These are phyloP conservation scores for Mucor piriformis DNA, from an alignment of 371 early-diverging fungal genomes.

Conservation along the genomic window DNA sequence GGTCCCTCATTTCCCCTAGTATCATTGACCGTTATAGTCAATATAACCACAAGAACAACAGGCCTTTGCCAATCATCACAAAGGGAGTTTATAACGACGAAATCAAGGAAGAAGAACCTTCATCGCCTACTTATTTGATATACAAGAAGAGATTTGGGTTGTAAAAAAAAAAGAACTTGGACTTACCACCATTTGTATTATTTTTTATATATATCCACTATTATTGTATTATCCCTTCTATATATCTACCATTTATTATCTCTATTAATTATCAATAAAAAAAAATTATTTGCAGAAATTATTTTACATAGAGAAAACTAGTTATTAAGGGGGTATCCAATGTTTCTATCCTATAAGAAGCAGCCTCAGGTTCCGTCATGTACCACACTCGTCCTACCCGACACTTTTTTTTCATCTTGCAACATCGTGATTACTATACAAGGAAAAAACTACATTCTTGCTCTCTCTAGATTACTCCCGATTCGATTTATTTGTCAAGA, in stretches of 20 bases:
- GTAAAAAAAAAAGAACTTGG: background rate
- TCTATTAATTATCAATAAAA: background rate
- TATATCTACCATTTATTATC: background rate
- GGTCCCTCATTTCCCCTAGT: conserved; percentile 14
- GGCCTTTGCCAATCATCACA: background rate
- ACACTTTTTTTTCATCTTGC: too few species aligned
- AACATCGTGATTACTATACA: background rate
- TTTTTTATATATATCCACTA: background rate
- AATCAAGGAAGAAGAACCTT: conserved; percentile 3
- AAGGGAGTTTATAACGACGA: background rate
- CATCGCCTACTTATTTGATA: conserved; percentile 28
- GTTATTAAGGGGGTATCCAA: background rate
- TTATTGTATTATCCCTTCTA: background rate
- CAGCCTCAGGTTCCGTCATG: background rate
- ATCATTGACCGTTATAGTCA: conserved; percentile 8
- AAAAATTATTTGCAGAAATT: background rate
- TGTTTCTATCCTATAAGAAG: background rate
- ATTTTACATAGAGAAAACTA: background rate
- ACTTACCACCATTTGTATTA: background rate
- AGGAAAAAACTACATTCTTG: background rate
- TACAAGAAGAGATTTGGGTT: conserved; percentile 27
- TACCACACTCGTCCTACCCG: too few species aligned
- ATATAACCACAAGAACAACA: background rate
- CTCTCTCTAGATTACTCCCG: background rate
- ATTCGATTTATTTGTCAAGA: background rate